Conservation (phyloP, 345 rosid species). For the Kernera saxatilis region DNA sequence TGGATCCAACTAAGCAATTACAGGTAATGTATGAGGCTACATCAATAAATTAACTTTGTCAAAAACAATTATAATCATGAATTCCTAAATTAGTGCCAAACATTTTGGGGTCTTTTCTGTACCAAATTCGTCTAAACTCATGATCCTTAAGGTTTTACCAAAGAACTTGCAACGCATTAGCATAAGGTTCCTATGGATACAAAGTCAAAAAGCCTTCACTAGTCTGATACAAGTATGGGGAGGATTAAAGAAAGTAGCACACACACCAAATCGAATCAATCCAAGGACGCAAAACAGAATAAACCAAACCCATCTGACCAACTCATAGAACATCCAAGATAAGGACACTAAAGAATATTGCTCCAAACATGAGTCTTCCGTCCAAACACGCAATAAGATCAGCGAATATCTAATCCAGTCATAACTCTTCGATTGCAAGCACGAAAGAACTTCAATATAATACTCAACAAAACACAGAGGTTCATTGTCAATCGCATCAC, state of each 20-base stretch:
- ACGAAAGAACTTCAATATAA: not conserved
- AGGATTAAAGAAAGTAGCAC: not conserved
- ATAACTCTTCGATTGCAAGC: not conserved
- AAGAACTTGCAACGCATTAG: not conserved
- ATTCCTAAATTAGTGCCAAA: too few species aligned
- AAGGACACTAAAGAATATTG: not conserved
- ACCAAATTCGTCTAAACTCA: not conserved
- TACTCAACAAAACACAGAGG: not conserved
- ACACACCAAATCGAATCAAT: not conserved
- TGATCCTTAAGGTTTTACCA: not conserved
- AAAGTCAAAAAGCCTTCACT: not conserved
- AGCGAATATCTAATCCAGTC: not conserved
- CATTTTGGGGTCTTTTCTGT: not conserved
- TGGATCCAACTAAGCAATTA: not conserved
- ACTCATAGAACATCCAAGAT: conserved; percentile 4
- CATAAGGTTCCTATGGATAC: not conserved
- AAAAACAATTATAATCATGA: not conserved
- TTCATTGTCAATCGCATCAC: not conserved
- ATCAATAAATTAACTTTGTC: not conserved
- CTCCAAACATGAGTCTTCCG: not conserved
- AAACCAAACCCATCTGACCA: not conserved
- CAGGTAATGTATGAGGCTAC: not conserved
- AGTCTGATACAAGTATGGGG: not conserved
- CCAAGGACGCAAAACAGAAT: not conserved
- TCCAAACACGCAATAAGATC: not conserved